A percentile compares a stretch with the other conserved stretches of the same genome.
These are phyloP conservation scores for Yamadazyma tumulicola DNA, from an alignment of 805 yeast species.

Conservation along the genomic window DNA sequence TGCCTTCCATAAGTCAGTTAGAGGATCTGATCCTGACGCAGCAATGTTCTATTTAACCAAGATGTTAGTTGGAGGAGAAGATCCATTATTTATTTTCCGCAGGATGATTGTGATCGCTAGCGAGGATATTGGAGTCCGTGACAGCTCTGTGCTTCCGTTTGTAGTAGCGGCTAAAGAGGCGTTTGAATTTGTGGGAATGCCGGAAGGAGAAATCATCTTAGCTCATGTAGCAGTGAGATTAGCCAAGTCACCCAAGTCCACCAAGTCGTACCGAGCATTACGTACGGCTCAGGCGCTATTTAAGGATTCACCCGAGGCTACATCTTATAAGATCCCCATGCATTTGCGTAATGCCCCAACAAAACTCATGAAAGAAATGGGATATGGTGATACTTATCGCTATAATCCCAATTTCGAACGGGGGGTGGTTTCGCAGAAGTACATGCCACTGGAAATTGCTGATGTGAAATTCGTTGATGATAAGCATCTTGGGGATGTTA, in stretches of 20 bases:
- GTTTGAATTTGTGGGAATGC: conserved; percentile 86
- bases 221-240: conserved; percentile 93
- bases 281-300: conserved; percentile 59
- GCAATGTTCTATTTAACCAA: conserved; percentile 80
- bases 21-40: conserved; percentile 91
- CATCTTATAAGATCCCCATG: conserved; percentile 65
- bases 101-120: conserved; percentile 93
- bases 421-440: conserved; percentile 72
- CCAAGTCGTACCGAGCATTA: conserved; percentile 81
- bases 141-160: conserved; percentile 80
- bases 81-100: conserved; percentile 83
- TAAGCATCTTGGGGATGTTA: conserved; percentile 48
- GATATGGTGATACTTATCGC: conserved; percentile 80
- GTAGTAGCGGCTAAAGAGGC: conserved; percentile 85
- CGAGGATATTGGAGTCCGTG: conserved; percentile 88
- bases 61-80: conserved; percentile 93
- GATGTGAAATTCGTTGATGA: conserved; percentile 48
- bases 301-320: conserved; percentile 52
- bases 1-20: conserved; percentile 88
- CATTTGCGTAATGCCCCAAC: conserved; percentile 97
- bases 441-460: conserved; percentile 62
- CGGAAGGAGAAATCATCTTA: conserved; percentile 84
- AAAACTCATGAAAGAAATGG: conserved; percentile 79
- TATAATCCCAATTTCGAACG: conserved; percentile 78
- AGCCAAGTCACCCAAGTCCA: conserved; percentile 82